phyloP scores from a whole-genome alignment of 2,329 filamentous ascomycete species.

The Aspergillus glaucus region DNA sequence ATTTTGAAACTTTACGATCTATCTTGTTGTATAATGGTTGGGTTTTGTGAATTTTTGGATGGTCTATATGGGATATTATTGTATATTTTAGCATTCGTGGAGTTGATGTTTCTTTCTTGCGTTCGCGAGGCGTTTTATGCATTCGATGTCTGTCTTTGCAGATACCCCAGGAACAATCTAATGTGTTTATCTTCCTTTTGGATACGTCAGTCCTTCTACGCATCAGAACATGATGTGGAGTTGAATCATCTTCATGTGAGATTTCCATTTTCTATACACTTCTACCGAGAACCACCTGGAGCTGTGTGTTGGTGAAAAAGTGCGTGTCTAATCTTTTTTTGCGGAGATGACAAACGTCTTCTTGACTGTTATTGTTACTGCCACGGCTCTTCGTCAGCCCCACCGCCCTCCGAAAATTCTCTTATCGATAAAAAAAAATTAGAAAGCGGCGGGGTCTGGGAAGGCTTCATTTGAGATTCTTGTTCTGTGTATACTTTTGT shows the following conservation, averaged over 20 bases:
- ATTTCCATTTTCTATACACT: neutral
- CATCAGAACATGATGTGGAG: too few species aligned
- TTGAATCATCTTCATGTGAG: too few species aligned
- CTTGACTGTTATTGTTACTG: neutral
- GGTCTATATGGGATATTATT: neutral
- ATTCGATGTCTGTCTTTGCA: conserved; percentile 16
- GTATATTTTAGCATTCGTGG: conserved; percentile 4
- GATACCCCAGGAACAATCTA: conserved; percentile 18
- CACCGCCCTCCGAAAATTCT: conserved; percentile 1
- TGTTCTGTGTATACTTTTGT: neutral
- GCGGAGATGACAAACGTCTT: neutral
- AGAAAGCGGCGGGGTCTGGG: neutral
- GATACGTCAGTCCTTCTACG: neutral
- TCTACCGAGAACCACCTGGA: neutral
- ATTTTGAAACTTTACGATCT: neutral
- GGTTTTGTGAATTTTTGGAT: neutral
- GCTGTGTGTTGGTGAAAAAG: neutral
- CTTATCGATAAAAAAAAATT: conserved; percentile 2
- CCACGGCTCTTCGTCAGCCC: neutral
- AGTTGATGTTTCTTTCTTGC: neutral
- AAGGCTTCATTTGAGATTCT: too few species aligned
- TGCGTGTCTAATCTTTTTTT: neutral
- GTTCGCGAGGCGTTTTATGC: conserved; percentile 4
- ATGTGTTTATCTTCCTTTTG: conserved; percentile 5
- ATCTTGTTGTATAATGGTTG: neutral